Percentiles rank a stretch among this genome's conserved stretches.
Evolutionary conservation across 169 alveolate species (phyloP).

Genomic region (Theileria sp.): DNA sequence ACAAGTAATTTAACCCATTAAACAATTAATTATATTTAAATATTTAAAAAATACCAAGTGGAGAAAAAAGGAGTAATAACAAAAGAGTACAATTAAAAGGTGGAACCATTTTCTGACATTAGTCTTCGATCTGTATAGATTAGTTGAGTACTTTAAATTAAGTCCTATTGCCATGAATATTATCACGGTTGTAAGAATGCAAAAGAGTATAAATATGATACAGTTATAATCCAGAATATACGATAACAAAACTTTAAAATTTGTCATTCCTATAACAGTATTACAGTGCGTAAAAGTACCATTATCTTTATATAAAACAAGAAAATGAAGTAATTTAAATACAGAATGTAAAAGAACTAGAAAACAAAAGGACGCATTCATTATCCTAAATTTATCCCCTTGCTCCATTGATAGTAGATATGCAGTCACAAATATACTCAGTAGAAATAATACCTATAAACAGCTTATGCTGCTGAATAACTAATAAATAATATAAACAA

Average conservation of each 20-base stretch:
- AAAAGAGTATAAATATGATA: neutral
- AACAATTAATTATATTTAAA: neutral
- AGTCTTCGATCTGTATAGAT: neutral
- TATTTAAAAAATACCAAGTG: constrained; percentile 22
- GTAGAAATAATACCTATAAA: neutral
- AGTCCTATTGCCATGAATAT: constrained; percentile 3
- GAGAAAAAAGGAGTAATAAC: constrained; percentile 19
- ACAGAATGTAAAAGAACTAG: neutral
- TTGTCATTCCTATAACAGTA: neutral
- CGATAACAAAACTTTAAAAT: neutral
- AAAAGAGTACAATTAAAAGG: constrained; percentile 19
- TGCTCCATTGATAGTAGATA: constrained; percentile 1
- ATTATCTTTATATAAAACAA: neutral
- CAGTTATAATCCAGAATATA: neutral
- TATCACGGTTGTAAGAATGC: neutral
- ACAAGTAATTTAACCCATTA: neutral
- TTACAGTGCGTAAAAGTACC: neutral
- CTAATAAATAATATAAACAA: neutral
- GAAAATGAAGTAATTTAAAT: neutral
- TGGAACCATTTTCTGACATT: constrained; percentile 36
- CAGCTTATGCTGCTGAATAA: neutral
- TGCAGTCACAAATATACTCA: neutral
- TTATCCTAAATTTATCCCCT: neutral
- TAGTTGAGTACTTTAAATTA: neutral
- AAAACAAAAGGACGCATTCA: neutral